Conservation (phyloP, 345 rosid genomes). For the Eucalyptus pauciflora region DNA sequence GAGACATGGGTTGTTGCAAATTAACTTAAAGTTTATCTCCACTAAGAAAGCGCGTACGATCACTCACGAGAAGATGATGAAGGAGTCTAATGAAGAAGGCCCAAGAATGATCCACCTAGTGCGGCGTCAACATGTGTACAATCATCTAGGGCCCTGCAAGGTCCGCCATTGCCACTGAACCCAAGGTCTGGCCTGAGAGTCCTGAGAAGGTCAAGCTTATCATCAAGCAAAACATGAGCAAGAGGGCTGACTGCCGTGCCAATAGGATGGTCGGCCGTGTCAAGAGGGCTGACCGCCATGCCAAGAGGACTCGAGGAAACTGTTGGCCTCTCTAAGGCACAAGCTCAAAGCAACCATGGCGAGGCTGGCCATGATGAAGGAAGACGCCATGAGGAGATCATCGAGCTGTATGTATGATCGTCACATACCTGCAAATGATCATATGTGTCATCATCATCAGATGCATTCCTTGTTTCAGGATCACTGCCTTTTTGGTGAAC, state of each 20-base stretch:
- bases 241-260: not conserved
- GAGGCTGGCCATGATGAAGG: not conserved
- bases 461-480: not conserved
- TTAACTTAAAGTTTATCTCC: constrained; percentile 2
- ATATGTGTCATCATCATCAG: not conserved
- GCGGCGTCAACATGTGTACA: constrained; percentile 7
- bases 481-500: not conserved
- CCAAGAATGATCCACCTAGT: constrained; percentile 6
- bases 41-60: constrained; percentile 7
- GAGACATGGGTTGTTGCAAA: constrained; percentile 11
- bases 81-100: constrained; percentile 19
- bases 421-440: not conserved
- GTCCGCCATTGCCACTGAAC: not conserved
- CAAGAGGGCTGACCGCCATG: not conserved
- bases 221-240: not conserved
- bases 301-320: not conserved
- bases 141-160: constrained; percentile 1
- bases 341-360: not conserved
- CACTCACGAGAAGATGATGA: constrained; percentile 5
- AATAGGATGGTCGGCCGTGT: not conserved
- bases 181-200: constrained; percentile 4
- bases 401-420: not conserved
- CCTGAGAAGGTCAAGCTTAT: not conserved
- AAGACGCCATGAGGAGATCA: not conserved
- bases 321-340: not conserved